Conservation (phyloP, 495 filamentous ascomycete species). For the Ascobolus immersus region DNA sequence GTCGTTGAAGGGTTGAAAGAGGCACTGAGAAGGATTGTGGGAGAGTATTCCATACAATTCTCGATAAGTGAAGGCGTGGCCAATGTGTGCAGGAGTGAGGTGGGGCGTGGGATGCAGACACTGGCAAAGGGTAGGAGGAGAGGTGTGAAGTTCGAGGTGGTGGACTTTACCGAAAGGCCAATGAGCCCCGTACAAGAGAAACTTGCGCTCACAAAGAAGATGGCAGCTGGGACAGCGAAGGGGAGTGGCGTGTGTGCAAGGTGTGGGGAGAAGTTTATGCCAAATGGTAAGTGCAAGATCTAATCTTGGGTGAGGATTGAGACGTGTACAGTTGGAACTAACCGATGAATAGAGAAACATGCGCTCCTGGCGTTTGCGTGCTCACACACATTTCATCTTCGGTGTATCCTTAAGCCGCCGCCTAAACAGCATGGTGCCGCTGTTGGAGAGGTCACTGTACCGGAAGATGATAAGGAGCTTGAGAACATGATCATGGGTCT, state of each 20-base stretch:
- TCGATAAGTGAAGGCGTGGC: constrained; percentile 79
- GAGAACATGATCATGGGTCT: constrained; percentile 7
- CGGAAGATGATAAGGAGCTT: constrained; percentile 17
- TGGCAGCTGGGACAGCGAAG: constrained; percentile 12
- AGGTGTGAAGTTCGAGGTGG: constrained; percentile 70
- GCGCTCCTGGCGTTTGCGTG: constrained; percentile 79
- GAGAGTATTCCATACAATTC: constrained; percentile 79
- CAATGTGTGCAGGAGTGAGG: constrained; percentile 61
- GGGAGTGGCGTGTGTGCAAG: constrained; percentile 15
- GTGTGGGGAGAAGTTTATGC: constrained; percentile 11
- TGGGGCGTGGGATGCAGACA: constrained; percentile 53
- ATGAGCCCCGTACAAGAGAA: constrained; percentile 14
- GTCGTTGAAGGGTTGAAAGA: constrained; percentile 74
- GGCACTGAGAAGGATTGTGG: constrained; percentile 59
- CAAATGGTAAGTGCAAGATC: constrained; percentile 19
- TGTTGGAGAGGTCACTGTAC: constrained; percentile 17
- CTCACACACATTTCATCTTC: constrained; percentile 71
- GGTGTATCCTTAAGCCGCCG: constrained; percentile 38
- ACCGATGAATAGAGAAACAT: constrained; percentile 32
- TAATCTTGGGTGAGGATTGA: constrained; percentile 39
- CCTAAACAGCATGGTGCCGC: constrained; percentile 11
- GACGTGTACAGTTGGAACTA: constrained; percentile 1
- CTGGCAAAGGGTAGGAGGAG: constrained; percentile 50
- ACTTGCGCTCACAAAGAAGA: constrained; percentile 7
- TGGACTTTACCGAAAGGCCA: constrained; percentile 20